Base-by-base conservation (phyloP, 2,329 filamentous ascomycete species). In the Paraphoma chrysanthemicola region DNA sequence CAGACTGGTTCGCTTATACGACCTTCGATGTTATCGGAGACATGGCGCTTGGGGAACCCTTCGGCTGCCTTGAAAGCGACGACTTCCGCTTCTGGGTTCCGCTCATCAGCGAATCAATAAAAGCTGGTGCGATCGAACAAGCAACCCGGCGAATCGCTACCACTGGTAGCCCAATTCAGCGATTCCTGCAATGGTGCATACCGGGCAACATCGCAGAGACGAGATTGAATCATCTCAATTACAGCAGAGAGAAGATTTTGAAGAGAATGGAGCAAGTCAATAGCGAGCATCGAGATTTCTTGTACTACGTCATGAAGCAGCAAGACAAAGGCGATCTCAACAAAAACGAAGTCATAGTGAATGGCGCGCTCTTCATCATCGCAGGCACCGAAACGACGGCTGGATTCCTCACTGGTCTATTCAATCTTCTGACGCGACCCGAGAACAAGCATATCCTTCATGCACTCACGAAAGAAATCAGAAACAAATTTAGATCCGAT, bases 31-130 rank as follows among this genome's bases (percentile, higher is more conserved):
- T 66, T 10, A 64, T 66, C 56, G 80, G 79, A n/a, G 79, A 81
- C 59, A 73, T 85, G 44, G 80, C 82, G 0, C 84, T 85, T 59
- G 83, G 83, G 0, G 77, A 80, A 4, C 76, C 81, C 0, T 84
- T 67, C 44, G 66, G 63, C 10, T 64, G 66, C 28, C 43, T 69
- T 12, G 39, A 55, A 29, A 54, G 39, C 28, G 60, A 59, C 48
- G 61, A 61, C 51, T 68, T 66, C 42, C 60, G 55, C 6, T 65
- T 63, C 44, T 67, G 64, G 64, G 57, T 67, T 0, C 53, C 62
- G 4, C 45, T 65, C 1, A 65, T 65, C 16, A 58, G 55, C 49
- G 55, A 62, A 23, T 57, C 63, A 6, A 62, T 68, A 41, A 63
- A 66, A 49, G 58, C 62, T 16, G 62, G 58, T 5, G 60, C 65